A percentile compares a stretch with the other conserved stretches of the same genome.
Evolutionary conservation across 2,329 filamentous ascomycete genomes (phyloP).

Genomic region (Colletotrichum sp.): DNA sequence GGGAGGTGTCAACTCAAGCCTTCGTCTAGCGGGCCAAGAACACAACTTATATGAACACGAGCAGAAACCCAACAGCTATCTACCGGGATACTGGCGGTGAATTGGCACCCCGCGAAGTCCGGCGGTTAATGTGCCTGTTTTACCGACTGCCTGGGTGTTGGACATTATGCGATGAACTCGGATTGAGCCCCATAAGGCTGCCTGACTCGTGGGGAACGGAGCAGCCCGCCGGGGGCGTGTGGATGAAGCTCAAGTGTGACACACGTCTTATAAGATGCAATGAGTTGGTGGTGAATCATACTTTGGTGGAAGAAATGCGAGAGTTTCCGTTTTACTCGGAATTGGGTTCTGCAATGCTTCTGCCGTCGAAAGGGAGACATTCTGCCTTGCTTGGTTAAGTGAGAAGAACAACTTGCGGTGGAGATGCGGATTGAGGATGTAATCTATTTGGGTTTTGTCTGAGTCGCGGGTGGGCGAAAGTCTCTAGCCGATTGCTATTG

Average conservation of each 20-base stretch:
- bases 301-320: not conserved
- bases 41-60: not conserved
- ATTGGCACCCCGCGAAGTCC: not conserved
- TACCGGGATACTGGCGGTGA: not conserved
- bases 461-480: not conserved
- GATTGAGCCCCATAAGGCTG: not conserved
- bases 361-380: not conserved
- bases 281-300: not conserved
- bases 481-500: fast-evolving
- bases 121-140: not conserved
- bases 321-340: not conserved
- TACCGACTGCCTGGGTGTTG: not conserved
- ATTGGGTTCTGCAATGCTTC: not conserved
- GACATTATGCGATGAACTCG: not conserved
- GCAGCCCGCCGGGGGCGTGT: not conserved
- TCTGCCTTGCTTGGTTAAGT: fast-evolving
- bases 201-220: not conserved
- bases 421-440: not conserved
- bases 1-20: not conserved
- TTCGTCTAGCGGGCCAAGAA: not conserved
- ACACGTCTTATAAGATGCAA: too few species aligned
- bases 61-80: not conserved
- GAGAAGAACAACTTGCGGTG: not conserved
- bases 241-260: not conserved
- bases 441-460: not conserved